Evolutionary conservation across 176 grass and related monocot genomes (phyloP), one percentile per base, ranked within the genome.

Genomic region (Phoenix roebelenii): DNA sequence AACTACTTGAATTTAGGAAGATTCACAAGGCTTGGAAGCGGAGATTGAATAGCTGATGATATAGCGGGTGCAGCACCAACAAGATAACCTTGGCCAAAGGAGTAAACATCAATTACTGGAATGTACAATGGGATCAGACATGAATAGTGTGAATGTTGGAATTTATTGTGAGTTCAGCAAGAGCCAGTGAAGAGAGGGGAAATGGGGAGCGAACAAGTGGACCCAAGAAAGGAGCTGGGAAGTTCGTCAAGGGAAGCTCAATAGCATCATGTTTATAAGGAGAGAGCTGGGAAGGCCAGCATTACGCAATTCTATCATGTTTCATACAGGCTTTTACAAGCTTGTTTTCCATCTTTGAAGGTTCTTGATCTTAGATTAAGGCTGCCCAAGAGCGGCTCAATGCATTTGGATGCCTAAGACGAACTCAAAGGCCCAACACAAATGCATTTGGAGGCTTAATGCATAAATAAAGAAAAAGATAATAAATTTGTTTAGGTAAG

Each of bases 61-160:
- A 91, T 83, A 68, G 83, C 60, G 28, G 87, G 81, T 17, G 83
- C 92, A 57, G 87, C 85, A 64, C 81, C 90, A 25, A 91, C 92
- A 12, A 97, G 60, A 65, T 91, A 97, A 22, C 84, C 81, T 76
- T 85, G 87, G 7, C 92, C 92, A 0, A 87, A 74, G 1, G 92
- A 97, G 57, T 87, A 82, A 57, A 97, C 57, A 79, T 97, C 84
- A 64, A 97, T 85, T 16, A 97, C 59, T 19, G 92, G 87, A 66
- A 97, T 54, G 71, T 60, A 91, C 92, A 66, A 97, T 97, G 58
- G 92, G 84, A 61, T 97, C 92, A 56, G 92, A 91, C 75, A 97
- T 97, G 75, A 97, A 72, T 0, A 81, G 83, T 3, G 87, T 82
- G 70, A 97, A 91, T 15, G 87, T 74, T 29, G 87, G 81, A 74